Evolutionary conservation across 2,329 filamentous ascomycete genomes (phyloP).

Genomic region (Paramyrothecium sp.): DNA sequence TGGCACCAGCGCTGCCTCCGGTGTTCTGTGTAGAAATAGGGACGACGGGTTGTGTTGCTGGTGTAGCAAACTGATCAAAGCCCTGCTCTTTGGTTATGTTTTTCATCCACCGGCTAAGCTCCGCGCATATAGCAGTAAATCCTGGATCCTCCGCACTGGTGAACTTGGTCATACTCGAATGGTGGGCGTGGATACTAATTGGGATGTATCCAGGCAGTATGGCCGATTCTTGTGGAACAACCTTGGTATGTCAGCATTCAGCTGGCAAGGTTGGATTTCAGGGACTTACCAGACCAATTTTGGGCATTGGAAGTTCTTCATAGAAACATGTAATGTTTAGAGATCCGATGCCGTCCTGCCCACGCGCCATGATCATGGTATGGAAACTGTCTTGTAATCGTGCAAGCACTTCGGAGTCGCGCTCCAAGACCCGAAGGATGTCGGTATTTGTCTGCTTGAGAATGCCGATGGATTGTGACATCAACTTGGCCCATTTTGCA

Average conservation of each 20-base stretch:
- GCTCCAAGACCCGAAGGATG: constrained; percentile 5
- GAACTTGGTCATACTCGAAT: not conserved
- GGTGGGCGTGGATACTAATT: not conserved
- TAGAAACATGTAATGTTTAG: constrained; percentile 16
- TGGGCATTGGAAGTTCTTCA: constrained; percentile 11
- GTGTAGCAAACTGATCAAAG: too few species aligned
- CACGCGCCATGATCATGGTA: constrained; percentile 2
- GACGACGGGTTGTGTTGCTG: too few species aligned
- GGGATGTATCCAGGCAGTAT: not conserved
- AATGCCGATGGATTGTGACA: constrained; percentile 7
- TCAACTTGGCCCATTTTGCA: constrained; percentile 8
- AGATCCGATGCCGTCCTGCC: not conserved
- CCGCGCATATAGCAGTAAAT: not conserved
- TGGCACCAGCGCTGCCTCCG: too few species aligned
- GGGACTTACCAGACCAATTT: constrained; percentile 7
- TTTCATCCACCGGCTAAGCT: not conserved
- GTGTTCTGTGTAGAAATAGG: too few species aligned
- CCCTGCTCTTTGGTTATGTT: not conserved
- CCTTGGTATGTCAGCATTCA: not conserved
- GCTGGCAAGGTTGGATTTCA: constrained; percentile 4
- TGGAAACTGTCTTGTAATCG: constrained; percentile 12
- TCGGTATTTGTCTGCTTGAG: constrained; percentile 14
- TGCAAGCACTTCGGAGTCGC: constrained; percentile 12
- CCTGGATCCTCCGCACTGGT: not conserved
- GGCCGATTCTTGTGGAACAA: not conserved